Percentiles rank a stretch among this genome's conserved stretches.
Conservation (phyloP, 169 alveolate species). For the Cystoisospora suis region DNA sequence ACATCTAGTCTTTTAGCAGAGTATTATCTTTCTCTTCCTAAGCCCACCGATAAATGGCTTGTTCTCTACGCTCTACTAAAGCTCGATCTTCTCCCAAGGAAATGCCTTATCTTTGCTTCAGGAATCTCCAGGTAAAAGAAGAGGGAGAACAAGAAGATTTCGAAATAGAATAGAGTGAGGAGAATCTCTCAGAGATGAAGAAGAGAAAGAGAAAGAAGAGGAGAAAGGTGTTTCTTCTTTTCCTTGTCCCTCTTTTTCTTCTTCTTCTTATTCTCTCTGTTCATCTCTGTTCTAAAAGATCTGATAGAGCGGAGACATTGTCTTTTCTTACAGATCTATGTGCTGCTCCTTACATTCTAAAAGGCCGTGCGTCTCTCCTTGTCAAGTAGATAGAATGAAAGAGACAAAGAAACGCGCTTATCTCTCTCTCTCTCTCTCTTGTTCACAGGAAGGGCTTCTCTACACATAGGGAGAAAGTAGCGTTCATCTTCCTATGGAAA, state of each 20-base stretch:
- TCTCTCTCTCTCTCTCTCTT: too few species aligned
- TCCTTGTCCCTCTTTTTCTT: background rate
- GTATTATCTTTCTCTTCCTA: conserved; percentile 59
- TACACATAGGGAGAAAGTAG: too few species aligned
- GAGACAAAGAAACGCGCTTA: too few species aligned
- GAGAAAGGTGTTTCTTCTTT: background rate
- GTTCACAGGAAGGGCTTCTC: too few species aligned
- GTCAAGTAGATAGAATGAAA: too few species aligned
- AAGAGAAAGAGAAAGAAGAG: background rate
- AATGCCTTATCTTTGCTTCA: conserved; percentile 61
- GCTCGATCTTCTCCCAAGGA: conserved; percentile 63
- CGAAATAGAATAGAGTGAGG: background rate
- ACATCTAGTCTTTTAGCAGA: conserved; percentile 24
- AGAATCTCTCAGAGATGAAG: background rate
- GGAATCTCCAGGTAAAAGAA: conserved; percentile 37
- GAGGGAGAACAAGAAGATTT: background rate
- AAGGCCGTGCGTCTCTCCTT: too few species aligned
- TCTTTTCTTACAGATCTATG: too few species aligned
- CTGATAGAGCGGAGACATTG: too few species aligned
- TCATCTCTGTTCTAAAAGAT: too few species aligned
- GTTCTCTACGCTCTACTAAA: conserved; percentile 65
- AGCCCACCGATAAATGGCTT: conserved; percentile 60
- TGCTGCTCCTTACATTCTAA: too few species aligned
- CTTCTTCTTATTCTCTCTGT: too few species aligned
- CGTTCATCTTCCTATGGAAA: too few species aligned